These are phyloP conservation scores for Halocafeteria seosinensis DNA, from an alignment of 108 stramenopile species.

Conservation along the genomic window DNA sequence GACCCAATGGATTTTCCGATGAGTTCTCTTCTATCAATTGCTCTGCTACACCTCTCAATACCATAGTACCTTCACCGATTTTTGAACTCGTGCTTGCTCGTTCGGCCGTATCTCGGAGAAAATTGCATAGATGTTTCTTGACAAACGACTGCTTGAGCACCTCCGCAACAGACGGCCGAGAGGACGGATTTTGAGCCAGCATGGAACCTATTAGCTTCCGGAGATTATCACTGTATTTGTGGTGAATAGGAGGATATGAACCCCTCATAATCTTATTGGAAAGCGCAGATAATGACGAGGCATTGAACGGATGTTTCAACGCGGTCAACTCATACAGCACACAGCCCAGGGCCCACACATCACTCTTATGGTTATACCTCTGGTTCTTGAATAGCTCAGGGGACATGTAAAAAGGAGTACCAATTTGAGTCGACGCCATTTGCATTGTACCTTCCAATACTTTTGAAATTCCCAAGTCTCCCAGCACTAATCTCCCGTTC, in stretches of 20 bases:
- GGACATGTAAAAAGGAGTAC: slow-evolving; percentile 44
- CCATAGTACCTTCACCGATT: slow-evolving; percentile 26
- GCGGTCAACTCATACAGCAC: slow-evolving; percentile 38
- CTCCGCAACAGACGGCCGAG: slow-evolving; percentile 17
- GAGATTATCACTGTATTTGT: slow-evolving; percentile 8
- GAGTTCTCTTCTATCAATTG: neutral
- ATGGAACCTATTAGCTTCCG: slow-evolving; percentile 13
- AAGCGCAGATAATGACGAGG: slow-evolving; percentile 21
- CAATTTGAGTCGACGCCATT: slow-evolving; percentile 45
- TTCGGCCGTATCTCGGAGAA: slow-evolving; percentile 16
- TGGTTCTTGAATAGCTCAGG: slow-evolving; percentile 38
- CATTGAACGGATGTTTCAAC: slow-evolving; percentile 38
- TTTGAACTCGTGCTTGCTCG: neutral
- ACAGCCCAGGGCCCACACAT: slow-evolving; percentile 41
- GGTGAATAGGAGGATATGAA: slow-evolving; percentile 17
- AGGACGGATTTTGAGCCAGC: slow-evolving; percentile 12
- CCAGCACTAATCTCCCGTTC: slow-evolving; percentile 41
- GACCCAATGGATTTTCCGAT: neutral
- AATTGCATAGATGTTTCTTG: slow-evolving; percentile 16
- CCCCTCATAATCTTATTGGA: slow-evolving; percentile 25
- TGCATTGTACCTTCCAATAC: slow-evolving; percentile 42
- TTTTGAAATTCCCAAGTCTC: slow-evolving; percentile 45
- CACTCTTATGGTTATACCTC: slow-evolving; percentile 34
- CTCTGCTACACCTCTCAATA: slow-evolving; percentile 5
- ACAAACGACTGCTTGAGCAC: slow-evolving; percentile 22